Evolutionary conservation across 2,329 filamentous ascomycete genomes (phyloP), one percentile per base, ranked within the genome.

Genomic region (Hyphodiscus sp.): DNA sequence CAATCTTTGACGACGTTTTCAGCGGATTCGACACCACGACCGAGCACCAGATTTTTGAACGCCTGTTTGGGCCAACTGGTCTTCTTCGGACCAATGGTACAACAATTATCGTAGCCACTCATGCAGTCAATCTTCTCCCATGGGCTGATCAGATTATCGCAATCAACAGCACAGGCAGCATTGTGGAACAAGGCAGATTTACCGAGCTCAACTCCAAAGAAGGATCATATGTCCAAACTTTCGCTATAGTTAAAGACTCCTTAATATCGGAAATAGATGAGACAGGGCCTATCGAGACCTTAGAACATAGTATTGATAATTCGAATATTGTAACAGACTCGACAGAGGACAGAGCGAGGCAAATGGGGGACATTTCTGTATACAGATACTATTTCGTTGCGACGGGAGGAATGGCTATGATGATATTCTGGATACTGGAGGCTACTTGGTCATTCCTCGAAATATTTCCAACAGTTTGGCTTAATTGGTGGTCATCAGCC

Each of bases 101-200:
- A 1, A 72, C 72, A 1, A 59, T 70, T 0, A 38, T 74, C 13
- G 56, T 73, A 47, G 54, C 47, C 19, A 41, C 47, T 20, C 54
- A 45, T 15, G 11, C 33, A 15, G 11, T n/a, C 11, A 38, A 38
- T n/a, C 33, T 38, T 33, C 47, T 52, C 15, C 38, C 41, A 20
- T 52, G 23, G 38, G 67, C 71, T 11, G 74, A 80, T 42, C 63
- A 70, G 16, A 68, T 74, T 41, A 58, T 74, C 13, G 64, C 64
- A 9, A 55, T 74, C 11, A 58, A 43, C 4, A 29, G 60, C 1
- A 53, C 65, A 18, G 69, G 68, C 1, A 54, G 45, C 2, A 57
- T 69, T 26, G 47, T 54, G 1, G 67, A 69, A n/a, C 65, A 71
- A 52, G 73, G 72, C 3, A 61, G 20, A 1, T 47, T 54, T 42